Conservation (phyloP, 345 rosid genomes). For the Excoecaria agallocha region DNA sequence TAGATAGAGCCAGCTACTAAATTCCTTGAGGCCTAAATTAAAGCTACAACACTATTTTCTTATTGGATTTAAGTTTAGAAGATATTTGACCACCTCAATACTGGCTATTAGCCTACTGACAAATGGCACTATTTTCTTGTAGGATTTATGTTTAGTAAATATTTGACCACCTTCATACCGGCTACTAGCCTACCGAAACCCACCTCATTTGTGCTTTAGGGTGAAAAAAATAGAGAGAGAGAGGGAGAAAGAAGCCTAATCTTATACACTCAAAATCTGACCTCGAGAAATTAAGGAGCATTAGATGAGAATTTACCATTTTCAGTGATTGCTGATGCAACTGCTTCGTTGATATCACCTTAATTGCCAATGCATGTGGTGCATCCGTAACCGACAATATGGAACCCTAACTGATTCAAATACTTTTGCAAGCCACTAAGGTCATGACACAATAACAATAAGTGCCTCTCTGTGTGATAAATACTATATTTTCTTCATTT, state of each 20-base stretch:
- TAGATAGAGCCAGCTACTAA: no score
- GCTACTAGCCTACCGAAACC: neutral
- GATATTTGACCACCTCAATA: no score
- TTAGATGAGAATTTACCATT: slow-evolving; percentile 15
- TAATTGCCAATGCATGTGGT: slow-evolving; percentile 39
- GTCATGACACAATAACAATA: no score
- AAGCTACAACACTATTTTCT: neutral
- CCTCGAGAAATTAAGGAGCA: neutral
- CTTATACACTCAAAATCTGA: neutral
- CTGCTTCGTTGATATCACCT: slow-evolving; percentile 28
- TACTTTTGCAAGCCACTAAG: slow-evolving; percentile 57
- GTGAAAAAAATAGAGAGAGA: neutral
- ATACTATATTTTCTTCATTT: no score
- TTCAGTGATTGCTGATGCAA: slow-evolving; percentile 31
- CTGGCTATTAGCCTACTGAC: no score
- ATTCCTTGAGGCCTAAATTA: neutral
- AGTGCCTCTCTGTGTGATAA: no score
- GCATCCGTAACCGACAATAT: slow-evolving; percentile 39
- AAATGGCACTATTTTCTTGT: neutral
- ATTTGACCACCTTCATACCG: neutral
- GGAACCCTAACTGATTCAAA: slow-evolving; percentile 29
- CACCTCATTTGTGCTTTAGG: neutral
- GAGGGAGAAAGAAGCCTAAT: neutral
- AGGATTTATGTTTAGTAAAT: neutral
- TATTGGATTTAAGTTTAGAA: no score